Percentiles rank a stretch among this genome's conserved stretches.
Conservation (phyloP, 345 rosid species). For the sweet orange (Citrus sinensis) region DNA sequence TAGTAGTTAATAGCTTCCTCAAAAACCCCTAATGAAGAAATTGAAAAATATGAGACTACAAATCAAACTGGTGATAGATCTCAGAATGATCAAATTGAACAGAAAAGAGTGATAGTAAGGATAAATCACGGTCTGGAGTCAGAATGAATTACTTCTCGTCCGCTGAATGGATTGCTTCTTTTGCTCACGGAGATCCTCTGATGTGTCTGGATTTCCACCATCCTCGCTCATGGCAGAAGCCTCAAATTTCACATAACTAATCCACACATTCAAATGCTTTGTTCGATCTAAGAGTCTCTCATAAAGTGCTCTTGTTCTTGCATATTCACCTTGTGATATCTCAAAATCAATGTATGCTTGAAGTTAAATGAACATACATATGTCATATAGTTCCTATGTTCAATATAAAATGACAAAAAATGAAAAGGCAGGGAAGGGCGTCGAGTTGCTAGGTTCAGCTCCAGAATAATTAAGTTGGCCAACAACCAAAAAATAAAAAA, state of each 20-base stretch:
- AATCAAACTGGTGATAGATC: background rate
- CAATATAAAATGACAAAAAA: background rate
- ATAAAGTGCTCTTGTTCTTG: slow-evolving; percentile 61
- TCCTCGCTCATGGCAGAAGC: slow-evolving; percentile 53
- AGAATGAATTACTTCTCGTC: slow-evolving; percentile 63
- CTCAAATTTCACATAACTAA: slow-evolving; percentile 86
- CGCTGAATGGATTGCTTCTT: slow-evolving; percentile 43
- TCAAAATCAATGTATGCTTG: slow-evolving; percentile 96
- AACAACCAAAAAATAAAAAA: background rate
- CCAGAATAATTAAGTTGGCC: background rate
- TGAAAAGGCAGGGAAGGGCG: background rate
- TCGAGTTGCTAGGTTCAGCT: background rate
- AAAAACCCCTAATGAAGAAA: slow-evolving; percentile 43
- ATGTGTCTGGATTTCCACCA: slow-evolving; percentile 17
- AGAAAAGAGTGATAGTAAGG: background rate
- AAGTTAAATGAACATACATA: slow-evolving; percentile 9
- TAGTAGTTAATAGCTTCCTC: slow-evolving; percentile 70
- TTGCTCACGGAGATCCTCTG: slow-evolving; percentile 19
- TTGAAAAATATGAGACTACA: slow-evolving; percentile 1
- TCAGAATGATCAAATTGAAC: background rate
- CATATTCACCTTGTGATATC: slow-evolving; percentile 73
- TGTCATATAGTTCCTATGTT: background rate
- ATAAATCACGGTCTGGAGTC: background rate
- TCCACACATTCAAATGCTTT: slow-evolving; percentile 88
- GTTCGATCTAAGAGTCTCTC: slow-evolving; percentile 78